Base-by-base conservation (phyloP, 371 early-diverging fungal species). In the Mortierella sp. region DNA sequence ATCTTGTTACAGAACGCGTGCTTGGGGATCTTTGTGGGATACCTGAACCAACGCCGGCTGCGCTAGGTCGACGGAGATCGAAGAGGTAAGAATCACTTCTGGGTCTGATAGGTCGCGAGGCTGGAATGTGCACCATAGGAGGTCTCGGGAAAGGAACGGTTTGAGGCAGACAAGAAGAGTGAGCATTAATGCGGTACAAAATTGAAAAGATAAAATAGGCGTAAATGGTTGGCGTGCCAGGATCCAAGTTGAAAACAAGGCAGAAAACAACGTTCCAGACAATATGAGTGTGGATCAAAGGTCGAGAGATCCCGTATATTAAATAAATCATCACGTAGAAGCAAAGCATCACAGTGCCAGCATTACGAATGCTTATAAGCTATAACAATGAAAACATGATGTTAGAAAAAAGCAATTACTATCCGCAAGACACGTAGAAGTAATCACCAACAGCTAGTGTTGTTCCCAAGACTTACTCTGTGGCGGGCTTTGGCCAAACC, bases 321-420 rank as follows among this genome's bases (percentile, higher is more conserved):
- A 76, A 24, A 28, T 73, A 81, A 6, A 76, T 73, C 37, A 76
- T 30, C 40, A 76, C 73, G 39, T 81, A 81, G 49, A 81, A 81
- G 28, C 62, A 73, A 30, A 81, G 69, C 76, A 81, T 73, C 8
- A 67, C 43, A 0, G 76, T 76, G 28, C 83, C 83, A 14, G 72
- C 76, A 49, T 81, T 81, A 45, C 83, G 76, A 40, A 81, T 81
- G 76, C 72, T 70, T 11, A 81, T 64, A 49, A 81, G 83, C 83
- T 81, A 28, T 37, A 39, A 6, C 1, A 22, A 51, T 10, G 28
- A 40, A 62, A n/a, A 43, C 18, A 59, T 14, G 24, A 2, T 9
- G 5, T 18, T 47, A 59, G 26, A 1, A 26, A 30, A 6, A 24
- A 32, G 12, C 26, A 35, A 59, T 0, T 14, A 28, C 1, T n/a